These are phyloP conservation scores for Aureobasidium musti DNA, from an alignment of 2,329 filamentous ascomycete species.

Conservation along the genomic window DNA sequence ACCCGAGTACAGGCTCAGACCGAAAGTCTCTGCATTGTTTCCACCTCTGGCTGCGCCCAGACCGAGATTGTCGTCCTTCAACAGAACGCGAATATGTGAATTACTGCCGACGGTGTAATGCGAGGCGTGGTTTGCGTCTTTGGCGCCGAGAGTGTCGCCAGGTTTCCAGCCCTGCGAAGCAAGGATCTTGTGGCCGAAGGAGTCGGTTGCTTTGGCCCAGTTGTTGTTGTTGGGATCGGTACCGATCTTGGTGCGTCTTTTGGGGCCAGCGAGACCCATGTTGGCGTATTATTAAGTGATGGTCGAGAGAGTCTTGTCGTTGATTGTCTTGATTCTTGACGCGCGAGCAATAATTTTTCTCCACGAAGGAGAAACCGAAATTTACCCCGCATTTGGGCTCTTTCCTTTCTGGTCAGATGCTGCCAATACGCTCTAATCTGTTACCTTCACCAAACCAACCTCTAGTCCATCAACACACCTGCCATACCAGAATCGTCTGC, in stretches of 20 bases:
- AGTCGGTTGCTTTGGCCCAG: constrained; percentile 80
- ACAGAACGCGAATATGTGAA: constrained; percentile 77
- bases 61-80: constrained; percentile 91
- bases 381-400: constrained; percentile 9
- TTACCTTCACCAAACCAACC: neutral
- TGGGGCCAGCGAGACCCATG: constrained; percentile 69
- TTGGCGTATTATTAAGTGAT: constrained; percentile 27
- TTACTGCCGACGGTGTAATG: constrained; percentile 78
- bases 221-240: constrained; percentile 93
- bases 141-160: constrained; percentile 77
- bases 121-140: constrained; percentile 71
- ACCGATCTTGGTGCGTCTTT: constrained; percentile 70
- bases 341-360: constrained; percentile 21
- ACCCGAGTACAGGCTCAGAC: constrained; percentile 82
- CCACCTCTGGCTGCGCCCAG: constrained; percentile 78
- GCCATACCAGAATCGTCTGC: neutral
- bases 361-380: constrained; percentile 1
- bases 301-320: neutral
- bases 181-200: constrained; percentile 89
- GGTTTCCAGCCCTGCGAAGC: constrained; percentile 87
- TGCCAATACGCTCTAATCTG: constrained; percentile 12
- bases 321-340: too few relatives aligned
- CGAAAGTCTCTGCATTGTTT: constrained; percentile 71
- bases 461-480: neutral
- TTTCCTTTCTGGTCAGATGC: neutral